These are phyloP conservation scores for Phytophthora brassicae DNA, from an alignment of 352 stramenopile genomes.

Conservation along the genomic window DNA sequence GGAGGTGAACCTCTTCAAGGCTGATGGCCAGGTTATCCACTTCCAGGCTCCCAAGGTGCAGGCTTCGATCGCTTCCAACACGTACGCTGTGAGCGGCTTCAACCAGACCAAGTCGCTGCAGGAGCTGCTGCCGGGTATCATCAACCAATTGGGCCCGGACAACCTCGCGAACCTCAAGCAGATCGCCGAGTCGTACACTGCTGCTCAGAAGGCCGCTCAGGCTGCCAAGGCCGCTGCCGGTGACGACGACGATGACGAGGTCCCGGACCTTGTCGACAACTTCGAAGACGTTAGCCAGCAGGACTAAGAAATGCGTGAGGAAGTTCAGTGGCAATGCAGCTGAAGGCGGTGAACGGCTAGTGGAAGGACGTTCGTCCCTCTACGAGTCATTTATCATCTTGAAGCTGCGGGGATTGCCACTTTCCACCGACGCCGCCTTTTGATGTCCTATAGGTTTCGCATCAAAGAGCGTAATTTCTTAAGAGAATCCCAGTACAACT, in stretches of 20 bases:
- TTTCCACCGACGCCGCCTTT: constrained; percentile 18
- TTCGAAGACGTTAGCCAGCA: constrained; percentile 97
- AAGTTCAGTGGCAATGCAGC: too few relatives aligned
- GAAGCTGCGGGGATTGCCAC: constrained; percentile 8
- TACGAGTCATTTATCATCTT: constrained; percentile 5
- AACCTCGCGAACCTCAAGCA: constrained; percentile 96
- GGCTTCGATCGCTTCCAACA: constrained; percentile 97
- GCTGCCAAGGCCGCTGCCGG: constrained; percentile 52
- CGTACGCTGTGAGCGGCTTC: constrained; percentile 96
- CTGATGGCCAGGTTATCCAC: constrained; percentile 98
- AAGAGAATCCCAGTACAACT: constrained; percentile 60
- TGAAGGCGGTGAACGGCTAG: too few relatives aligned
- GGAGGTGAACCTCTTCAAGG: constrained; percentile 99
- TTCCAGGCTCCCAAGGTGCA: constrained; percentile 98
- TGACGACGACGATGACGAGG: constrained; percentile 93
- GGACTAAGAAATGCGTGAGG: constrained; percentile 56
- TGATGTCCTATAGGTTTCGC: constrained; percentile 44
- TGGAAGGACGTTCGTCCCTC: too few relatives aligned
- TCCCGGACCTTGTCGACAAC: constrained; percentile 98
- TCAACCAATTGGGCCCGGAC: constrained; percentile 98
- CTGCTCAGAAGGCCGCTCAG: constrained; percentile 77
- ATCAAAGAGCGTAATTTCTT: constrained; percentile 46
- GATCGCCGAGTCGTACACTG: constrained; percentile 90
- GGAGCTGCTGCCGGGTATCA: constrained; percentile 97
- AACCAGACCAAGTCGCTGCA: constrained; percentile 97